Base-by-base conservation (phyloP, 192 early-diverging fungal genomes). In the Backusella liffmaniae region DNA sequence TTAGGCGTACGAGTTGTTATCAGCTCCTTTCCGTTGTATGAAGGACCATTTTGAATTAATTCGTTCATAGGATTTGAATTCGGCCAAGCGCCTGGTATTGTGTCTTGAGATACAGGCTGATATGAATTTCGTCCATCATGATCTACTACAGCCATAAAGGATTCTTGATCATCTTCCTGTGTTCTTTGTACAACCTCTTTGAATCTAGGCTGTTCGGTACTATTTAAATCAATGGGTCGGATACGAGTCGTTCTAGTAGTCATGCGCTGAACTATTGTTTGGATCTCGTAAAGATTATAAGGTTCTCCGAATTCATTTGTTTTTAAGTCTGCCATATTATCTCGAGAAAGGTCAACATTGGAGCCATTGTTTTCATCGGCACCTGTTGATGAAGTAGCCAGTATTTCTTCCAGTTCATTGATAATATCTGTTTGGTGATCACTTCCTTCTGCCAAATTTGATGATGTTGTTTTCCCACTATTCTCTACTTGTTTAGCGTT, bases 171-270 rank as follows among this genome's bases (percentile, higher is more conserved):
- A 13, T 78, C 73, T 68, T 80, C 78, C n/a, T 77, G 69, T 16
- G 67, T 76, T 46, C 73, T 79, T 42, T 80, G 59, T 18, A 75
- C 73, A 59, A 83, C 59, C 41, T 79, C 73, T 69, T 83, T 80
- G 2, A 70, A 67, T 26, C 53, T 51, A 29, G 56, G 44, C n/a
- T 56, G 79, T 10, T 75, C 62, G 37, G 6, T 16, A 12, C 77
- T 51, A 51, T 66, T 66, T 23, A 73, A 46, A 66, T 82, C 70
- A 4, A 83, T 44, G 4, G 82, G 82, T 42, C 78, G 72, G 46
- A 83, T 79, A 2, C 77, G 49, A 12, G 78, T 83, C 5, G 77
- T 83, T 37, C 39, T 73, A 4, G 67, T 79, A 12, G 76, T 79
- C 41, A 30, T 65, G 5, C 74, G 71, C n/a, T 79, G 66, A 13